Conservation (phyloP, 208 protist genomes). For the Acanthamoeba sp. region DNA sequence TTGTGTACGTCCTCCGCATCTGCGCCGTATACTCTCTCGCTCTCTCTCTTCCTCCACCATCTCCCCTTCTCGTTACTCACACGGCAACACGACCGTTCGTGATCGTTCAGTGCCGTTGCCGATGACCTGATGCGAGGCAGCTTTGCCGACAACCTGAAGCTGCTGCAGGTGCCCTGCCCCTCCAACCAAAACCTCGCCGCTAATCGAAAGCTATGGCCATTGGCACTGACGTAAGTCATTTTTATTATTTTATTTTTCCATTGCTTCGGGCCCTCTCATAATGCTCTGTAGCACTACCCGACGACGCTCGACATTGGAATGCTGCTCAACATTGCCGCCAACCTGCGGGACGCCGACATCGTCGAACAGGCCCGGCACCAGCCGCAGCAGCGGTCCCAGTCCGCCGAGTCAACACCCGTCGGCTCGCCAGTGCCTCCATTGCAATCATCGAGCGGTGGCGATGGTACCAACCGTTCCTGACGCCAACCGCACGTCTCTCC, state of each 20-base stretch:
- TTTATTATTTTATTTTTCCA: too few species aligned
- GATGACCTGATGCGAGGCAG: slow-evolving; percentile 75
- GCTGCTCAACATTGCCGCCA: slow-evolving; percentile 6
- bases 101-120: slow-evolving; percentile 61
- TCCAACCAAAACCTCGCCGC: not conserved
- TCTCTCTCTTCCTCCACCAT: not conserved
- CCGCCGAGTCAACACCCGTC: not conserved
- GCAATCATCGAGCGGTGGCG: not conserved
- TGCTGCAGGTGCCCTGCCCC: slow-evolving; percentile 78
- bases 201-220: not conserved
- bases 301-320: slow-evolving; percentile 44
- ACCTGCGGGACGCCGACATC: not conserved
- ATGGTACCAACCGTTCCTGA: not conserved
- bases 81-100: too few species aligned
- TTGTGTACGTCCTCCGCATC: slow-evolving; percentile 71
- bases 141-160: slow-evolving; percentile 84
- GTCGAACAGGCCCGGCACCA: not conserved
- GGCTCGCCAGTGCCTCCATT: not conserved
- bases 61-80: not conserved
- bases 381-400: not conserved
- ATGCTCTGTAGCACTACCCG: not conserved
- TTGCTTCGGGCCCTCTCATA: too few species aligned
- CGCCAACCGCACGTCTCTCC: not conserved
- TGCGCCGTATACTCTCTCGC: not conserved
- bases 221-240: too few species aligned